Base-by-base conservation (phyloP, 106 monocot species). In the Dioscorea dumetorum region DNA sequence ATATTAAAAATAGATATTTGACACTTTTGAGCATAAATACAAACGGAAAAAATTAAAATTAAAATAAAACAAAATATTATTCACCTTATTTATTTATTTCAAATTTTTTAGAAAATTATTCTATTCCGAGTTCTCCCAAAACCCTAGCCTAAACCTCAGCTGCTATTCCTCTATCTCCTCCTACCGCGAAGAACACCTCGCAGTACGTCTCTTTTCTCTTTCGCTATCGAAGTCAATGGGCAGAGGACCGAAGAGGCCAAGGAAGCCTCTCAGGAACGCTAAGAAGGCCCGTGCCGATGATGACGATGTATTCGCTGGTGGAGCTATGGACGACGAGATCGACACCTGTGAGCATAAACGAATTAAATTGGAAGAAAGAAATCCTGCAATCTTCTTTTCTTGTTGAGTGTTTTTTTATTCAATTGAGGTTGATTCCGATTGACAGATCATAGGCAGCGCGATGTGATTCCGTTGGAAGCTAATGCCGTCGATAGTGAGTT, bases 381-480 rank as follows among this genome's bases (percentile, higher is more conserved):
- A 19, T 68, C 4, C 48, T 24, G 20, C 15, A 13, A 50, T 21
- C 18, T 14, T 50, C 58, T 74, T 31, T 31, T 66, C 0, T 19
- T 12, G 5, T 54, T 54, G 4, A 19, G 54, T 8, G 15, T 4
- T 54, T 54, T 13, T 18, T 54, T 3, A 54, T 54, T 16, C 15
- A 5, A 16, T 19, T 54, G 54, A 5, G 7, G 15, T 31, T 58
- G 24, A 53, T 51, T 34, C 28, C 5, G 51, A 16, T 28, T 54
- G 67, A 65, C 74, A 94, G 94, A 90, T 71, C 90, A 94, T 74
- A 94, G 90, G 71, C 94, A 94, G 52, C 76, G 85, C 11, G 94
- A 90, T 57, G 66, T 94, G 71, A 72, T 94, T 75, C 94, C 85
- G 41, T 79, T 94, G 17, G 74, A 87, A 58, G 57, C 49, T 24